Percentiles rank a stretch among this genome's conserved stretches.
These are phyloP conservation scores for Ilyonectria destructans DNA, from an alignment of 2,329 filamentous ascomycete genomes.

Conservation along the genomic window DNA sequence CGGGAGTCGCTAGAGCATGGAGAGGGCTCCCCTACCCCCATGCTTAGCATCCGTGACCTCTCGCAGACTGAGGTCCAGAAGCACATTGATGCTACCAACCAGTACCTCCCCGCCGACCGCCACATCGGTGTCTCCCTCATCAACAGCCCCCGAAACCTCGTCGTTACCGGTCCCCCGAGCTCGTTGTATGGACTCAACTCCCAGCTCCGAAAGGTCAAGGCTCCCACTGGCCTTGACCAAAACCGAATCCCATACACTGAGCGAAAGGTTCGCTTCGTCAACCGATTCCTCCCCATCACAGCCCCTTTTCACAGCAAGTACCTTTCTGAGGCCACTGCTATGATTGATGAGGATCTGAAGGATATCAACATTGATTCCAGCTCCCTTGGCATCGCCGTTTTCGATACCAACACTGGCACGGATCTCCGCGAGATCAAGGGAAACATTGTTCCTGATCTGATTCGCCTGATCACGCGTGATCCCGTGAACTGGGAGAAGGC, in stretches of 20 bases:
- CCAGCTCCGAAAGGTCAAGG: constrained; percentile 96
- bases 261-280: constrained; percentile 96
- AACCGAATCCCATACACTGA: constrained; percentile 95
- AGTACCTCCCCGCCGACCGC: constrained; percentile 92
- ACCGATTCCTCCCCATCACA: constrained; percentile 97
- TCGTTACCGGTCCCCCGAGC: constrained; percentile 95
- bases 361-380: constrained; percentile 83
- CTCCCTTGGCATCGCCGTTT: constrained; percentile 87
- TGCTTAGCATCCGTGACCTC: constrained; percentile 97
- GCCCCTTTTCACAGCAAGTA: constrained; percentile 99
- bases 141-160: constrained; percentile 97
- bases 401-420: constrained; percentile 89
- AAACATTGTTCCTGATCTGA: constrained; percentile 87
- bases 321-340: constrained; percentile 83
- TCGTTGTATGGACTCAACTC: constrained; percentile 97
- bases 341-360: constrained; percentile 91
- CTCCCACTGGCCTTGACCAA: constrained; percentile 96
- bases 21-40: constrained; percentile 95
- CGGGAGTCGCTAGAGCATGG: constrained; percentile 95
- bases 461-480: constrained; percentile 95
- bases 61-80: constrained; percentile 91
- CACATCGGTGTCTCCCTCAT: constrained; percentile 96
- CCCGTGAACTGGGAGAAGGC: constrained; percentile 97
- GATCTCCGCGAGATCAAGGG: constrained; percentile 83
- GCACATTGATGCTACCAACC: constrained; percentile 96